Evolutionary conservation across 805 yeast species (phyloP).

Genomic region (Yarrowia phangngaensis): DNA sequence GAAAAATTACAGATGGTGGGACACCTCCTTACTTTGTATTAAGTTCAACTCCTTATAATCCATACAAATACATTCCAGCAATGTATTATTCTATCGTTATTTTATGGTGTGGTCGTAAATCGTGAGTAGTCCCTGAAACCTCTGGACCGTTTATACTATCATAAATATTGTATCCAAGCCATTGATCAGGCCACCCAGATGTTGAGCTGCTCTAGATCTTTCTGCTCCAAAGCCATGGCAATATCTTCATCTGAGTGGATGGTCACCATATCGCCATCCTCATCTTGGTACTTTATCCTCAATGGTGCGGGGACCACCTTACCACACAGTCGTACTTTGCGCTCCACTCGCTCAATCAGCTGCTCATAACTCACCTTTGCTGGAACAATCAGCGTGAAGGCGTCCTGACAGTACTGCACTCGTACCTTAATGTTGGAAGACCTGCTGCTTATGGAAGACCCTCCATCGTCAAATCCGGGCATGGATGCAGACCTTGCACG

Average conservation of each 20-base stretch:
- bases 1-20: too few relatives aligned
- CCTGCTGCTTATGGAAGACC: background rate
- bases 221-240: slow-evolving; percentile 66
- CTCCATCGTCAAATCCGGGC: slow-evolving; percentile 17
- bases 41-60: too few relatives aligned
- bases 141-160: too few relatives aligned
- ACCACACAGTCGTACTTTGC: slow-evolving; percentile 54
- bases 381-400: slow-evolving; percentile 65
- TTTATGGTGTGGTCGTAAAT: too few relatives aligned
- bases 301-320: slow-evolving; percentile 43
- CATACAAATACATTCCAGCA: too few relatives aligned
- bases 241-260: slow-evolving; percentile 86
- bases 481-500: slow-evolving; percentile 28
- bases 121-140: too few relatives aligned
- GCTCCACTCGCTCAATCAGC: slow-evolving; percentile 55
- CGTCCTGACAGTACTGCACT: slow-evolving; percentile 39
- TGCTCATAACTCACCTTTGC: slow-evolving; percentile 49
- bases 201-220: slow-evolving; percentile 18
- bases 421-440: slow-evolving; percentile 38
- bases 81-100: too few relatives aligned
- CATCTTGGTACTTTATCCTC: slow-evolving; percentile 79
- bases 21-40: too few relatives aligned
- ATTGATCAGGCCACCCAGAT: slow-evolving; percentile 12
- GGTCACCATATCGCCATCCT: slow-evolving; percentile 89
- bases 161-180: background rate